A percentile compares a stretch with the other conserved stretches of the same genome.
These are phyloP conservation scores for Aspergillus bombycis DNA, from an alignment of 2,329 filamentous ascomycete species.

Conservation along the genomic window DNA sequence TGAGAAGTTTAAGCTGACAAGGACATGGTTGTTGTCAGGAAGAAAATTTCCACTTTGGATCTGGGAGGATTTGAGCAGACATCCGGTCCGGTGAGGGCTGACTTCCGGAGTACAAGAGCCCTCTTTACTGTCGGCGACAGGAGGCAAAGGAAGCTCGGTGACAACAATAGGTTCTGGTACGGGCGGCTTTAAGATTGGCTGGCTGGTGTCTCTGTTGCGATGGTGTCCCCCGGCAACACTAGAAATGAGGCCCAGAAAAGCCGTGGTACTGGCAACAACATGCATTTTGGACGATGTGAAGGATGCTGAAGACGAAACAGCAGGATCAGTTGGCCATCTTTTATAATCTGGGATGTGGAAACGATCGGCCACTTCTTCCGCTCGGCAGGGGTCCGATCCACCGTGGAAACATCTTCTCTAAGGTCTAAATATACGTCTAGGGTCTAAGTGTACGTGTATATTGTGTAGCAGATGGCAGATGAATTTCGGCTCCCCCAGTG, in stretches of 20 bases:
- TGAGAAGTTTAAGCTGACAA: conserved; percentile 44
- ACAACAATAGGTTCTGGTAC: conserved; percentile 41
- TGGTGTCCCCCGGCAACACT: background rate
- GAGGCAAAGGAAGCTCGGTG: conserved; percentile 42
- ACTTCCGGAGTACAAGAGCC: conserved; percentile 39
- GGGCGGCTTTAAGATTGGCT: background rate
- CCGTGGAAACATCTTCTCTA: background rate
- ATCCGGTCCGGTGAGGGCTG: conserved; percentile 44
- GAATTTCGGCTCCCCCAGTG: background rate
- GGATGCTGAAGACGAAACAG: background rate
- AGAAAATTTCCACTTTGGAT: conserved; percentile 42
- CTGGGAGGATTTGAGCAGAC: conserved; percentile 30
- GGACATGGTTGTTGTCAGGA: conserved; percentile 49
- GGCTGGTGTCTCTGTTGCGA: background rate
- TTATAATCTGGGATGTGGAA: background rate
- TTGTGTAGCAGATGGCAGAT: background rate
- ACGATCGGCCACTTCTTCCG: background rate
- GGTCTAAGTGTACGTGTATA: no score
- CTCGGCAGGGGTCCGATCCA: background rate
- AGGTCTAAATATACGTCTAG: background rate
- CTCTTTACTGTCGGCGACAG: conserved; percentile 28
- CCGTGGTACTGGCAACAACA: background rate
- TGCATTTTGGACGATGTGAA: background rate
- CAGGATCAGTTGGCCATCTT: background rate
- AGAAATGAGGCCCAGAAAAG: background rate